Percentiles rank a stretch among this genome's conserved stretches.
Conservation (phyloP, 495 filamentous ascomycete genomes). For the Daldinia bambusicola region DNA sequence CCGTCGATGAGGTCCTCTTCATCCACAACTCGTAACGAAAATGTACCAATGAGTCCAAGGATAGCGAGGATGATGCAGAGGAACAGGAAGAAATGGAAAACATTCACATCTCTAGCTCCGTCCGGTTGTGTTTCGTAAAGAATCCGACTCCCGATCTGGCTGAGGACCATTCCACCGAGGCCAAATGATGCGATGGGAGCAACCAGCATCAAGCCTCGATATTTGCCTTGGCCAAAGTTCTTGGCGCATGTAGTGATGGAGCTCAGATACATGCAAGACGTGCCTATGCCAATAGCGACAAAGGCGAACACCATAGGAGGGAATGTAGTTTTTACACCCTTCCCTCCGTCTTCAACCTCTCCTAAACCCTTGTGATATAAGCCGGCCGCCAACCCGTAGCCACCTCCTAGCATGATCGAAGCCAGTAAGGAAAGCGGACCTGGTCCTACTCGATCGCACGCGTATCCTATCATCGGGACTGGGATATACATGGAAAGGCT, state of each 20-base stretch:
- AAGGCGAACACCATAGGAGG: conserved; percentile 87
- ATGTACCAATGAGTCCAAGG: conserved; percentile 77
- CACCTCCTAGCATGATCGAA: conserved; percentile 75
- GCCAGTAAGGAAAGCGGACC: conserved; percentile 77
- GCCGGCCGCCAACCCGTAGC: conserved; percentile 85
- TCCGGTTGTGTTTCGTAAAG: conserved; percentile 72
- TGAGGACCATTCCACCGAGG: conserved; percentile 93
- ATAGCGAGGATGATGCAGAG: conserved; percentile 71
- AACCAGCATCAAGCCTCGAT: conserved; percentile 89
- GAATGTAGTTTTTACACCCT: conserved; percentile 67
- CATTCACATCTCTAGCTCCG: conserved; percentile 78
- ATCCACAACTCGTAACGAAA: conserved; percentile 73
- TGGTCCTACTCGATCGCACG: conserved; percentile 89
- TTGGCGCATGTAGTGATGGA: conserved; percentile 95
- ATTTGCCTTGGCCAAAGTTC: conserved; percentile 90
- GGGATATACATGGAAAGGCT: conserved; percentile 89
- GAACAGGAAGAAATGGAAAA: conserved; percentile 87
- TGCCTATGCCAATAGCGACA: conserved; percentile 80
- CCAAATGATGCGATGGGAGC: conserved; percentile 93
- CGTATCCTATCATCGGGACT: conserved; percentile 86
- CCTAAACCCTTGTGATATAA: conserved; percentile 72
- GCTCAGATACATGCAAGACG: conserved; percentile 84
- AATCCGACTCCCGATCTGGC: conserved; percentile 82
- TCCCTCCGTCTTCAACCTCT: conserved; percentile 58
- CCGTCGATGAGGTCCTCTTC: conserved; percentile 81